These are phyloP conservation scores for Nothopassalora personata DNA, from an alignment of 2,329 filamentous ascomycete species.

Conservation along the genomic window DNA sequence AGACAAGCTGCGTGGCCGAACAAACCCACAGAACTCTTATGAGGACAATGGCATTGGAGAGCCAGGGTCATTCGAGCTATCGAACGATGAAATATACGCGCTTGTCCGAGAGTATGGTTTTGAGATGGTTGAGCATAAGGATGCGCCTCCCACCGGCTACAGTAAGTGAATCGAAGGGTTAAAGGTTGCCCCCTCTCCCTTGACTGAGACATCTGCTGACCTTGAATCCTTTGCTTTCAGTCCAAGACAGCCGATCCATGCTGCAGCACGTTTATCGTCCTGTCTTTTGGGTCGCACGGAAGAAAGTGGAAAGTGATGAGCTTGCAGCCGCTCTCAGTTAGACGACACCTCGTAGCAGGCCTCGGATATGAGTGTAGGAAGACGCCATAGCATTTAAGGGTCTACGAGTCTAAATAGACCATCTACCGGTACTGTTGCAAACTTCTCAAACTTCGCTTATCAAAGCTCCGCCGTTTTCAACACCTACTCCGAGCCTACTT, in stretches of 20 bases:
- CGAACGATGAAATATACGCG: slow-evolving; percentile 77
- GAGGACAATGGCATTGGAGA: slow-evolving; percentile 59
- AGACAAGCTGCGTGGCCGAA: slow-evolving; percentile 35
- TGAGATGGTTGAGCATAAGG: slow-evolving; percentile 48
- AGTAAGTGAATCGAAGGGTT: slow-evolving; percentile 68
- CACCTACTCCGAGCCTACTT: not conserved
- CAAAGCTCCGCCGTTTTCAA: not conserved
- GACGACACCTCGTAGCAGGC: too few relatives aligned
- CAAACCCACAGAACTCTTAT: not conserved
- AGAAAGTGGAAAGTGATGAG: slow-evolving; percentile 38
- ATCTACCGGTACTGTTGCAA: too few relatives aligned
- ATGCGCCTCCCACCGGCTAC: slow-evolving; percentile 64
- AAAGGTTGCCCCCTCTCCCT: too few relatives aligned
- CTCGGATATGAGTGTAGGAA: too few relatives aligned
- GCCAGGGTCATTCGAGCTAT: slow-evolving; percentile 83
- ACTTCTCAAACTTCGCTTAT: too few relatives aligned
- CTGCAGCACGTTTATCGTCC: slow-evolving; percentile 75
- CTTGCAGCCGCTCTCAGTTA: too few relatives aligned
- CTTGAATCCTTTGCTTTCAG: too few relatives aligned
- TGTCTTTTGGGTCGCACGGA: slow-evolving; percentile 80
- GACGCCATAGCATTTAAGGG: too few relatives aligned
- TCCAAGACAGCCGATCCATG: slow-evolving; percentile 52
- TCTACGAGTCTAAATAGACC: too few relatives aligned
- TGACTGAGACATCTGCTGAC: too few relatives aligned
- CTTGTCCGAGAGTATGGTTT: slow-evolving; percentile 75